Evolutionary conservation across 345 rosid species (phyloP), one percentile per base, ranked within the genome.

Genomic region (Tarenaya hassleriana): DNA sequence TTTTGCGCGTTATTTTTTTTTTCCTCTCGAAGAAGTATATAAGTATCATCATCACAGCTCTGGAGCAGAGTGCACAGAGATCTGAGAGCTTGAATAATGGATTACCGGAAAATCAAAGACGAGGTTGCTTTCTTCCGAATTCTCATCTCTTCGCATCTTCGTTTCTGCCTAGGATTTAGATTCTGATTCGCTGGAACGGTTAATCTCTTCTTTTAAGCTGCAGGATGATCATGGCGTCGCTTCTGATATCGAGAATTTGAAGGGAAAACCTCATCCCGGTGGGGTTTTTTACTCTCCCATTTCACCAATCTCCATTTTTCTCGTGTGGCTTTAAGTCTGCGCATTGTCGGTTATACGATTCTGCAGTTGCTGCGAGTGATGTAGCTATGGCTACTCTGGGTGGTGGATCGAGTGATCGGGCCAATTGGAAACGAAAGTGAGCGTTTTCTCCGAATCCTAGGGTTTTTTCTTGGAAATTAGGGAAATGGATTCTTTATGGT

Each of bases 391-490:
- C 77, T 57, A 33, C 74, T 15, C 21, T 70, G 4, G 69, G 74
- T 16, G 70, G 55, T 16, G 68, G 68, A 54, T 56, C 79, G 1
- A 50, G 16, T 41, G 91, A 81, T 20, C 72, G 68, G 8, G 50
- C 68, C 1, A 77, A 71, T 59, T 86, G 97, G 97, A 83, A 84
- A 58, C 85, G 82, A 66, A 86, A 90, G 95, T 90, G 65, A 56
- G 77, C 27, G 6, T 13, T 24, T 16, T 13, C 16, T 38, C 27
- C 0, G 14, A 40, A 16, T 1, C 12, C n/a, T 24, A 24, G 29
- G 29, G 29, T 24, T 24, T 15, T 24, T 2, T 0, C 18, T 13
- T 2, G 4, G n/a, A 47, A 10, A 24, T 1, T 40, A 24, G 2
- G 17, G 12, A 21, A 15, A 9, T 24, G 17, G 29, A 24, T 24